Conservation (phyloP, 306 rosid species). For the Myrica gale region DNA sequence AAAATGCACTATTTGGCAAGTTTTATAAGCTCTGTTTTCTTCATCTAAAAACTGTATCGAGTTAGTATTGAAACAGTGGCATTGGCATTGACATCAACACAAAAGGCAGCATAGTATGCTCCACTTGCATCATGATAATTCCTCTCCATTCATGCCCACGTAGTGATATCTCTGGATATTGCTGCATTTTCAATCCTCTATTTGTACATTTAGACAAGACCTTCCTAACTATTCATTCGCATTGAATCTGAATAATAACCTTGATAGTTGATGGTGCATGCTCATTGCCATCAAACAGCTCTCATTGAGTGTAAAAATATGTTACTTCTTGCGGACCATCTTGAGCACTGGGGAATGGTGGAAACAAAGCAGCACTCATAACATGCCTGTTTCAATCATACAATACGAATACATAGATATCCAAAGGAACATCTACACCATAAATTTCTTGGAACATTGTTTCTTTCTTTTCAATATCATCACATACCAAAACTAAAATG, state of each 20-base stretch:
- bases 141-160: background rate
- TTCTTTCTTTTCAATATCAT: background rate
- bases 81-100: background rate
- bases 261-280: too few species aligned
- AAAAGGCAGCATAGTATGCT: background rate
- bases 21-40: background rate
- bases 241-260: too few species aligned
- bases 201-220: background rate
- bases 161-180: background rate
- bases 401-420: background rate
- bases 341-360: background rate
- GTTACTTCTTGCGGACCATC: background rate
- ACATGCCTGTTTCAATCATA: background rate
- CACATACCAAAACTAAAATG: background rate
- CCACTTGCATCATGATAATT: background rate
- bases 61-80: background rate
- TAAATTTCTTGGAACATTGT: background rate
- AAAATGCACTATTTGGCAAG: background rate
- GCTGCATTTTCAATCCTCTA: background rate
- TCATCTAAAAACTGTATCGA: background rate
- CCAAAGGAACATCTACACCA: background rate
- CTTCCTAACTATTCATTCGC: background rate
- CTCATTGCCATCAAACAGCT: background rate
- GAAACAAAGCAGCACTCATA: background rate
- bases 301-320: too few species aligned